Percentiles rank a stretch among this genome's conserved stretches.
Evolutionary conservation across 2,329 filamentous ascomycete genomes (phyloP).

Genomic region (Botrytis porri): DNA sequence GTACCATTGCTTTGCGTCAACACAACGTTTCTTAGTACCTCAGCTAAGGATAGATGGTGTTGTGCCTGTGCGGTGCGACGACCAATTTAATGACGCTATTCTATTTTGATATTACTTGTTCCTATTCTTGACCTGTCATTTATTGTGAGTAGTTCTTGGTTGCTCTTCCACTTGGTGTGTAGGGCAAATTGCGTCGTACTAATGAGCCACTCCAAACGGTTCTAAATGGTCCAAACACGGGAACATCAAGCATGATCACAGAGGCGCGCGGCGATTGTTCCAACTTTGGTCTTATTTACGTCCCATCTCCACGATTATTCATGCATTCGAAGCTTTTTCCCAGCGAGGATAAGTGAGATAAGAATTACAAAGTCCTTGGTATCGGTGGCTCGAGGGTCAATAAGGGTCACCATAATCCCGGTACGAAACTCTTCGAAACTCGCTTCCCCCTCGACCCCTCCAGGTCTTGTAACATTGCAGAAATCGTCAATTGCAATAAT

Average conservation of each 20-base stretch:
- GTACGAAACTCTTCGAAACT: conserved; percentile 21
- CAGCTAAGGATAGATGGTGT: conserved; percentile 4
- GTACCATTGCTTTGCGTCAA: conserved; percentile 7
- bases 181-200: background rate
- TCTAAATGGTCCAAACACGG: conserved; percentile 15
- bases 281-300: conserved; percentile 15
- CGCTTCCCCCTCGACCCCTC: conserved; percentile 17
- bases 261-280: conserved; percentile 21
- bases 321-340: conserved; percentile 14
- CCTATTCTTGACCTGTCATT: conserved; percentile 20
- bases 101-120: background rate
- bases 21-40: conserved; percentile 9
- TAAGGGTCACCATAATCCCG: conserved; percentile 13
- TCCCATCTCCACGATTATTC: conserved; percentile 14
- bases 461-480: conserved; percentile 19
- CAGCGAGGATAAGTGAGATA: conserved; percentile 4
- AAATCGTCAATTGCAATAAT: conserved; percentile 21
- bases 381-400: conserved; percentile 16
- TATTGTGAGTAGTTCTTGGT: background rate
- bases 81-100: background rate
- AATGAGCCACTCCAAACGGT: conserved; percentile 4
- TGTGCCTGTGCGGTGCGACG: conserved; percentile 7
- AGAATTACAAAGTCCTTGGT: conserved; percentile 7
- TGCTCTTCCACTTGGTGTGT: background rate
- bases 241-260: conserved; percentile 2